Evolutionary conservation across 2,329 filamentous ascomycete species (phyloP), one percentile per base, ranked within the genome.

Genomic region (Ophiostoma piceae): DNA sequence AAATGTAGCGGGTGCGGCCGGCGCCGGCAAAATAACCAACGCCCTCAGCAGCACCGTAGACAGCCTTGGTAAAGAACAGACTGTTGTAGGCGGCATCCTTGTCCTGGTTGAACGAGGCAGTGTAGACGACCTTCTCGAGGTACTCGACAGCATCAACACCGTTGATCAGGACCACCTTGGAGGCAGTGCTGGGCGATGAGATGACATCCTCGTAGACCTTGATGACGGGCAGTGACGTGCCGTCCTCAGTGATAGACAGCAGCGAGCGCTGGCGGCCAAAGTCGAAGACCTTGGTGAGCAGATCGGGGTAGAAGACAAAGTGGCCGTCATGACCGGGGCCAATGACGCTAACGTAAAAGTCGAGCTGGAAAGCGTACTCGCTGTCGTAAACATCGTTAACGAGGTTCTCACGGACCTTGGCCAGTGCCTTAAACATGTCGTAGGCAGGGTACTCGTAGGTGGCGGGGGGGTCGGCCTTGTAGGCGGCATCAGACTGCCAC

Each of bases 131-230:
- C 6, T 82, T 79, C 76, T 74, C 74, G n/a, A 83, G 77, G 47
- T 82, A 84, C 0, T 76, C 74, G 0, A 76, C 74, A 0, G 76
- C 76, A 32, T 76, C 74, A 6, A 74, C 67, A 54, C 76, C 76
- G 65, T 78, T 76, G 74, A 78, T 77, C 26, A 72, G 71, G 22
- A 72, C 73, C 7, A 78, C 74, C 9, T 67, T 43, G 8, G 73
- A 72, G 1, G 75, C 75, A 5, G 74, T 70, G 7, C 57, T 47
- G 12, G 68, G 54, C 26, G 22, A 69, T 71, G 75, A 51, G 26
- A 72, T 29, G 67, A 74, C 62, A 66, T 74, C 68, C 11, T 70
- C 71, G 68, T 87, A 86, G 2, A 87, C 78, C 69, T 83, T 83
- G n/a, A 88, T 80, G 12, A 83, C 80, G 70, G 78, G 77, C 68